phyloP scores from a whole-genome alignment of 345 rosid genomes.

The Eucalyptus cladocalyx region DNA sequence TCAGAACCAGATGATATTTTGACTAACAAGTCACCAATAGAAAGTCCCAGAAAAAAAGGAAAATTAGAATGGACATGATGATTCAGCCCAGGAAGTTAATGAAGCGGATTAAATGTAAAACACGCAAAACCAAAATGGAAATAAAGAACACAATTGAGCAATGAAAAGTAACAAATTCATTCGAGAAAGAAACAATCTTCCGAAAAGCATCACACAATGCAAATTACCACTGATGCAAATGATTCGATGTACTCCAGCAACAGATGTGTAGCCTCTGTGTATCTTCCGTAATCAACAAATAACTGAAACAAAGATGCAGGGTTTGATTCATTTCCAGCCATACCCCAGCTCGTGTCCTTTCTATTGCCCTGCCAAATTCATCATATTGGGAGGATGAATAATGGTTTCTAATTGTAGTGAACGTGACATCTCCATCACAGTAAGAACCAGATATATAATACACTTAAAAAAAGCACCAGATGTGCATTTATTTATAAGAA shows the following conservation, averaged over 20 bases:
- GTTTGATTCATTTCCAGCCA: conserved; percentile 72
- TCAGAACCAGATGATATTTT: not conserved
- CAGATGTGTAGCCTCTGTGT: conserved; percentile 74
- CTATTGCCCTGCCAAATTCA: conserved; percentile 34
- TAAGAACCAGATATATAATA: not conserved
- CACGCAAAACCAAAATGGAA: not conserved
- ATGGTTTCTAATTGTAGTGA: not conserved
- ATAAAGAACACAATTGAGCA: not conserved
- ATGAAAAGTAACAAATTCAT: not conserved
- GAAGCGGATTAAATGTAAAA: not conserved
- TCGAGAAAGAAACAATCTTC: not conserved
- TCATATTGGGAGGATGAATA: not conserved
- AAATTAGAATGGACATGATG: not conserved
- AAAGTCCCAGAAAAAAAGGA: not conserved
- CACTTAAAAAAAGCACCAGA: not conserved
- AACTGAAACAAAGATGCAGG: conserved; percentile 73
- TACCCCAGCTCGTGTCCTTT: conserved; percentile 57
- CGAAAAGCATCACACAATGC: not conserved
- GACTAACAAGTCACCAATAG: not conserved
- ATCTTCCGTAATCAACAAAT: conserved; percentile 65
- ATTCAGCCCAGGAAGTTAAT: not conserved
- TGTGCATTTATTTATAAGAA: not conserved
- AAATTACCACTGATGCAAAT: conserved; percentile 59
- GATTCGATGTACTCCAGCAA: conserved; percentile 62
- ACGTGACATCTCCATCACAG: not conserved